These are phyloP conservation scores for Pinus albicaulis DNA, from an alignment of 75 land plant species.

Conservation along the genomic window DNA sequence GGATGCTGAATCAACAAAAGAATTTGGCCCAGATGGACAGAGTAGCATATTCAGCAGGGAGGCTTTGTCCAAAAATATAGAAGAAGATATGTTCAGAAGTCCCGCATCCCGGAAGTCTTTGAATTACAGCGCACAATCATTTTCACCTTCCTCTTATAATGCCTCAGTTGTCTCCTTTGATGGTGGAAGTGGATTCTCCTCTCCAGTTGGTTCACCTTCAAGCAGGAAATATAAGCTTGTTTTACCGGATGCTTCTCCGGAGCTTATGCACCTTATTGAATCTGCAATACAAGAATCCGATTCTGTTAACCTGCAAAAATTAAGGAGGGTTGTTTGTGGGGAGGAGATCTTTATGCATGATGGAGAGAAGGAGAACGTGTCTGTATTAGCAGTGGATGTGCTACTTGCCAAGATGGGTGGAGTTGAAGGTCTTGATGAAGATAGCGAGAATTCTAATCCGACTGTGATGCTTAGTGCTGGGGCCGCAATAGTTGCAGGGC, in stretches of 20 bases:
- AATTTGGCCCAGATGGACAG: neutral
- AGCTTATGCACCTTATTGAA: too few species aligned
- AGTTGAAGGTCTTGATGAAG: conserved; percentile 58
- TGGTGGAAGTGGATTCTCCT: too few species aligned
- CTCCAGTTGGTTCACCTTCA: too few species aligned
- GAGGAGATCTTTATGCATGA: conserved; percentile 26
- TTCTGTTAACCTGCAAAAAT: too few species aligned
- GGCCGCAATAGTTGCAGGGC: conserved; percentile 79
- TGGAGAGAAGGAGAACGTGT: conserved; percentile 35
- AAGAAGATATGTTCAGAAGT: conserved; percentile 1
- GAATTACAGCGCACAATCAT: too few species aligned
- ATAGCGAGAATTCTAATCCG: conserved; percentile 55
- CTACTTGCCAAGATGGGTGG: conserved; percentile 97
- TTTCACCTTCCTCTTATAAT: too few species aligned
- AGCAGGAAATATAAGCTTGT: too few species aligned
- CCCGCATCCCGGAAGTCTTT: too few species aligned
- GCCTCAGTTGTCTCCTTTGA: too few species aligned
- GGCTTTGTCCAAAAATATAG: neutral
- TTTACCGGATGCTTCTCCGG: too few species aligned
- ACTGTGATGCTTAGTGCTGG: conserved; percentile 91
- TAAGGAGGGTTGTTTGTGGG: too few species aligned
- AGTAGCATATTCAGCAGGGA: neutral
- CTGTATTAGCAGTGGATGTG: conserved; percentile 75
- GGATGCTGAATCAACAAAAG: conserved; percentile 1
- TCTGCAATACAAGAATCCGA: too few species aligned